Percentiles rank a stretch among this genome's conserved stretches.
phyloP scores from a whole-genome alignment of 768 basidiomycete genomes.

The Saitozyma sp. region DNA sequence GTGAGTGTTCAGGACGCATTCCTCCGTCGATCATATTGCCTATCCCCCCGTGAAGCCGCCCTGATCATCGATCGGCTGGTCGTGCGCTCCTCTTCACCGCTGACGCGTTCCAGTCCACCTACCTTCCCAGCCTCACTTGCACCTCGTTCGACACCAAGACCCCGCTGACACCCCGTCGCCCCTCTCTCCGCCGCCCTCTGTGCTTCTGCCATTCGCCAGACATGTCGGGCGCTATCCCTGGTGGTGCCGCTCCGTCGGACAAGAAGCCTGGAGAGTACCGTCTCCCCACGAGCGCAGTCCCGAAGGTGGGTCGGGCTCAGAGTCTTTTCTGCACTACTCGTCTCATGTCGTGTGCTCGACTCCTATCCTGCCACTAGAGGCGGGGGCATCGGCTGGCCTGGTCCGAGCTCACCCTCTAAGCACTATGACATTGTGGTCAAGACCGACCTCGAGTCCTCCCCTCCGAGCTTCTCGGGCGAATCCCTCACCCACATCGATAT shows the following conservation, averaged over 20 bases:
- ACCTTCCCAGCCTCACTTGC: too few species aligned
- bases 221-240: slow-evolving; percentile 4
- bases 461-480: slow-evolving; percentile 64
- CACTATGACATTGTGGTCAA: slow-evolving; percentile 54
- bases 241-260: slow-evolving; percentile 5
- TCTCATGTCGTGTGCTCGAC: background rate
- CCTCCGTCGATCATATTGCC: too few species aligned
- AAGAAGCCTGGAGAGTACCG: slow-evolving; percentile 20
- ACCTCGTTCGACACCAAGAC: too few species aligned
- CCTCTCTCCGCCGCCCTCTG: background rate
- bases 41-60: too few species aligned
- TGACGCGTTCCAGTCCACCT: too few species aligned
- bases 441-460: slow-evolving; percentile 70
- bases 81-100: too few species aligned
- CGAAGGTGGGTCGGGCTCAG: slow-evolving; percentile 10
- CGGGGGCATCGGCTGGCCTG: background rate
- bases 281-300: slow-evolving; percentile 26
- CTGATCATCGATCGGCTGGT: too few species aligned
- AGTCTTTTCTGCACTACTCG: background rate
- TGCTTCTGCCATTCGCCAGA: slow-evolving; percentile 16
- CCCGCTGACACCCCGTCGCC: too few species aligned
- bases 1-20: too few species aligned
- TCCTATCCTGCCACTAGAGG: background rate
- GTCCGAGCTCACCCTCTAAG: slow-evolving; percentile 4
- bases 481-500: slow-evolving; percentile 33